Evolutionary conservation across 176 grass and related monocot genomes (phyloP).

Genomic region (Cenchrus americanus): DNA sequence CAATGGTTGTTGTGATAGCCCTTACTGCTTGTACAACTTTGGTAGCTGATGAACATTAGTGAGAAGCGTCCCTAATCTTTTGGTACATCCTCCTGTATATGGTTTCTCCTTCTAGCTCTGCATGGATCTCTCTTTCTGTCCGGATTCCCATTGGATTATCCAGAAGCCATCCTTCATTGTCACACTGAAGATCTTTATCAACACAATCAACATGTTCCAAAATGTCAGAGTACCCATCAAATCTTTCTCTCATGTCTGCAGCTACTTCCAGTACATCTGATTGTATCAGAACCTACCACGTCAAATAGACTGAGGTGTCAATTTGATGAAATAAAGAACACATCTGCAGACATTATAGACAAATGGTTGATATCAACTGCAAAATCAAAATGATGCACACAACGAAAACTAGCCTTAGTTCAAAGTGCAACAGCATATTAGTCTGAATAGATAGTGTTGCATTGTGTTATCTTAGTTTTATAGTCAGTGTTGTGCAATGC

Average conservation of each 20-base stretch:
- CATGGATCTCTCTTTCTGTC: slow-evolving; percentile 95
- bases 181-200: slow-evolving; percentile 51
- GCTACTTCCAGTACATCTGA: slow-evolving; percentile 88
- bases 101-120: slow-evolving; percentile 72
- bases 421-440: background rate
- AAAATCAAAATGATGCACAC: background rate
- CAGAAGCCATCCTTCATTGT: slow-evolving; percentile 76
- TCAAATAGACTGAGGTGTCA: slow-evolving; percentile 30
- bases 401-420: background rate
- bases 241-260: slow-evolving; percentile 80
- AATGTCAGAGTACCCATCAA: slow-evolving; percentile 62
- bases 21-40: slow-evolving; percentile 23
- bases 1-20: background rate
- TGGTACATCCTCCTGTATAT: slow-evolving; percentile 96
- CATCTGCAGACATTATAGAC: background rate
- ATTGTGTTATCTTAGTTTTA: background rate
- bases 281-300: slow-evolving; percentile 79
- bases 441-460: background rate
- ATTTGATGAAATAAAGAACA: slow-evolving; percentile 11
- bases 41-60: slow-evolving; percentile 7
- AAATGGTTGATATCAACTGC: background rate
- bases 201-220: slow-evolving; percentile 71
- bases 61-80: slow-evolving; percentile 47
- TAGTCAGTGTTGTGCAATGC: background rate
- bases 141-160: slow-evolving; percentile 82